phyloP scores from a whole-genome alignment of 192 early-diverging fungal genomes.

The Entomortierella parvispora region DNA sequence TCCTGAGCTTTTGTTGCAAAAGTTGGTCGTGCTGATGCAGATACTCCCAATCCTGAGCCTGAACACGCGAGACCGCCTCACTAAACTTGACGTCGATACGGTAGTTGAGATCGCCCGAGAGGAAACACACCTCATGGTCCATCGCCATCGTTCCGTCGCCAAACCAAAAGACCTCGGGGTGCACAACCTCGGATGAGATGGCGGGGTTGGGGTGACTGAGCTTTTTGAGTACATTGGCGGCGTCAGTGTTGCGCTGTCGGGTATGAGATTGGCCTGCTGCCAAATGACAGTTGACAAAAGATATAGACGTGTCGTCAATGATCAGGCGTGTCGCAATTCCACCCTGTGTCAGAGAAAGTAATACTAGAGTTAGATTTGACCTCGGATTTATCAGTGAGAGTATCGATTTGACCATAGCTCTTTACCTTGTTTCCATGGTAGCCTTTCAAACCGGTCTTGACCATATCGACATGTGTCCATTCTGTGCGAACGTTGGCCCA shows the following conservation, averaged over 20 bases:
- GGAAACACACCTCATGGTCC: slow-evolving; percentile 80
- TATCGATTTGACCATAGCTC: too few relatives aligned
- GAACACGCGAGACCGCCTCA: slow-evolving; percentile 66
- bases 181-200: slow-evolving; percentile 42
- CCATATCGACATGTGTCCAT: slow-evolving; percentile 72
- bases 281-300: slow-evolving; percentile 88
- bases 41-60: slow-evolving; percentile 64
- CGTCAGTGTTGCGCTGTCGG: slow-evolving; percentile 78
- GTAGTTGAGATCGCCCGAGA: slow-evolving; percentile 97
- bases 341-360: too few relatives aligned
- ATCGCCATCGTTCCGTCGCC: slow-evolving; percentile 90
- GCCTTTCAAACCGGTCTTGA: slow-evolving; percentile 91
- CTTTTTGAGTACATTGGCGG: slow-evolving; percentile 70
- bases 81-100: slow-evolving; percentile 81
- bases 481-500: slow-evolving; percentile 55
- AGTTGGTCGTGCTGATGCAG: slow-evolving; percentile 77
- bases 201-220: slow-evolving; percentile 52
- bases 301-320: slow-evolving; percentile 82
- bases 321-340: slow-evolving; percentile 79
- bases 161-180: slow-evolving; percentile 71
- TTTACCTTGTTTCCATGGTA: slow-evolving; percentile 93
- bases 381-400: too few relatives aligned
- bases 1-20: slow-evolving; percentile 53
- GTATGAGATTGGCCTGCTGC: slow-evolving; percentile 86
- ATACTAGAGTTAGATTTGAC: too few relatives aligned